phyloP scores from a whole-genome alignment of 768 basidiomycete species.

The Mycena capillaripes region DNA sequence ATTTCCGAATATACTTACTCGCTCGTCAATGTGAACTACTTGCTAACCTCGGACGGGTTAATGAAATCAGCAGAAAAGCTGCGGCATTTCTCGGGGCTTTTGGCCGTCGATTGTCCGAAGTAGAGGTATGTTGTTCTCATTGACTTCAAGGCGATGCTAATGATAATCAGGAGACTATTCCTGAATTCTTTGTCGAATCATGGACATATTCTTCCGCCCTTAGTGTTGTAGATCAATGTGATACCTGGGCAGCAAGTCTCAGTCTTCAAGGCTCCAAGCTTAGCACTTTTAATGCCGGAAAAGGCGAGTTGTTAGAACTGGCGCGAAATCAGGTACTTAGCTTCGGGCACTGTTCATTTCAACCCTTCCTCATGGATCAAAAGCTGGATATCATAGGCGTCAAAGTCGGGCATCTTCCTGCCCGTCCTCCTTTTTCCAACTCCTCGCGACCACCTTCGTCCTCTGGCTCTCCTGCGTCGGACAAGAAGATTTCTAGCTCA shows the following conservation, averaged over 20 bases:
- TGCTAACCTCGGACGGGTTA: conserved; percentile 74
- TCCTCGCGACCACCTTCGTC: conserved; percentile 47
- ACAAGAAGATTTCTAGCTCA: conserved; percentile 64
- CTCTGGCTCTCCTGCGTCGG: conserved; percentile 39
- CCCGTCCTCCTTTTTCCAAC: conserved; percentile 78
- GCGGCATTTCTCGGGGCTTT: conserved; percentile 84
- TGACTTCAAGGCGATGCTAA: neutral
- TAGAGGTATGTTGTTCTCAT: conserved; percentile 65
- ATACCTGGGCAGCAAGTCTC: conserved; percentile 72
- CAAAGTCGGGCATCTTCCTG: conserved; percentile 77
- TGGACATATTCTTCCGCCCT: conserved; percentile 95
- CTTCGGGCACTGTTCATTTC: conserved; percentile 6
- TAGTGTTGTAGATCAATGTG: conserved; percentile 85
- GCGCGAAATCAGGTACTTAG: conserved; percentile 83
- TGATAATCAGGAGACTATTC: conserved; percentile 59
- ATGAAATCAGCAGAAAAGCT: conserved; percentile 80
- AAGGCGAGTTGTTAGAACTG: conserved; percentile 93
- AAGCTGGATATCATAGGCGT: conserved; percentile 93
- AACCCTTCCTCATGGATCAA: conserved; percentile 10
- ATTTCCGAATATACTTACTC: conserved; percentile 92
- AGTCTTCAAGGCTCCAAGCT: conserved; percentile 63
- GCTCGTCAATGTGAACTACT: conserved; percentile 87
- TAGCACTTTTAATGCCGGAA: conserved; percentile 75
- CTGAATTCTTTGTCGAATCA: conserved; percentile 86
- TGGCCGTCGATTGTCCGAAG: conserved; percentile 79